Percentiles rank a stretch among this genome's conserved stretches.
phyloP scores from a whole-genome alignment of 1,284 basidiomycete genomes.

The Boletus austroedulis region DNA sequence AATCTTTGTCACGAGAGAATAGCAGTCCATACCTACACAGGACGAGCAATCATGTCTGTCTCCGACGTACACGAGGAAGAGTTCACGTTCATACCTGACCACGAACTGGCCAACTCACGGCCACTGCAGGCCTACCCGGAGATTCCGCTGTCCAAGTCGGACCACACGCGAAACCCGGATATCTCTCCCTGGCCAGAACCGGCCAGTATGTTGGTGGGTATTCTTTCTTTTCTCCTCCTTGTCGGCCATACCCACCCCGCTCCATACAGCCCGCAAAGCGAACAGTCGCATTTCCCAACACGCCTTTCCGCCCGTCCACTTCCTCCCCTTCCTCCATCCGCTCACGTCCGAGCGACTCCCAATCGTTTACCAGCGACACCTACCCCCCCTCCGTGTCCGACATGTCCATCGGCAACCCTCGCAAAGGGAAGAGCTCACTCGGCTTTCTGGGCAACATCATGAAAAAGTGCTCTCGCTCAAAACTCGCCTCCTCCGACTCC shows the following conservation, averaged over 20 bases:
- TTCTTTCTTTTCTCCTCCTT: not conserved
- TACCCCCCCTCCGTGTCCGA: slow-evolving; percentile 34
- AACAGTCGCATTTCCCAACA: slow-evolving; percentile 35
- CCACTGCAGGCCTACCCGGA: slow-evolving; percentile 18
- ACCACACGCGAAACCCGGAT: slow-evolving; percentile 11
- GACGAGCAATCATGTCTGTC: slow-evolving; percentile 12
- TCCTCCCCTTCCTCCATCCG: slow-evolving; percentile 36
- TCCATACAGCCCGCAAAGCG: slow-evolving; percentile 11
- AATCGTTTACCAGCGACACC: slow-evolving; percentile 34
- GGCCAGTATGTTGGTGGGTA: slow-evolving; percentile 12
- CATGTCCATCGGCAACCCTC: slow-evolving; percentile 28
- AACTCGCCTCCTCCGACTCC: slow-evolving; percentile 31
- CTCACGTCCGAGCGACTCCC: slow-evolving; percentile 42
- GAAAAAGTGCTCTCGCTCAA: slow-evolving; percentile 35
- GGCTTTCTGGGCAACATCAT: slow-evolving; percentile 33
- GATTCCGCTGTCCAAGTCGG: not conserved
- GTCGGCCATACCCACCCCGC: slow-evolving; percentile 14
- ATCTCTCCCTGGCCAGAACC: slow-evolving; percentile 27
- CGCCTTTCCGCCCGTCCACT: slow-evolving; percentile 32
- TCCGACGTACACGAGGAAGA: slow-evolving; percentile 10
- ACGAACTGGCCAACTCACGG: not conserved
- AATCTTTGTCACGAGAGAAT: too few relatives aligned
- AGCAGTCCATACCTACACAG: too few relatives aligned
- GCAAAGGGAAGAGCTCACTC: slow-evolving; percentile 36
- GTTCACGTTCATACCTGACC: slow-evolving; percentile 19